Evolutionary conservation across 73 alveolate species (phyloP).

Genomic region (Effrenium voratum): DNA sequence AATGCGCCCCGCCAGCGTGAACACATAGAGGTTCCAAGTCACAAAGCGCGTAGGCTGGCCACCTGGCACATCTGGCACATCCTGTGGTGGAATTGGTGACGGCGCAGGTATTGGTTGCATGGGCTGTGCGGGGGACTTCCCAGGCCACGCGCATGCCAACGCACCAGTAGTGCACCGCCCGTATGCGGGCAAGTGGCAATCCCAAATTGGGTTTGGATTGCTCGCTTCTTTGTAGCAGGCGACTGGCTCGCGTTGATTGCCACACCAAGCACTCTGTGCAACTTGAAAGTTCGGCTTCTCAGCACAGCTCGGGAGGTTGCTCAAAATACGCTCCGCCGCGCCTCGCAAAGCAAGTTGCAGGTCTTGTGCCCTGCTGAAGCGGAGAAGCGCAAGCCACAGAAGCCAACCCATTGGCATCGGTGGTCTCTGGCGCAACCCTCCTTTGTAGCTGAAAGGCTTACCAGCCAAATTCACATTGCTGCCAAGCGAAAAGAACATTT

Average conservation of each 20-base stretch:
- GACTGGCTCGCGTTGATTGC: slow-evolving; percentile 71
- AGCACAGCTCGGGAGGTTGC: slow-evolving; percentile 72
- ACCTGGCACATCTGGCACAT: neutral
- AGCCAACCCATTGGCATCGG: too few relatives aligned
- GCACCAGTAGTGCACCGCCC: slow-evolving; percentile 58
- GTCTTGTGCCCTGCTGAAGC: too few relatives aligned
- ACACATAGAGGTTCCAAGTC: slow-evolving; percentile 84
- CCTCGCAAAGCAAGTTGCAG: too few relatives aligned
- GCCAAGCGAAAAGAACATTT: too few relatives aligned
- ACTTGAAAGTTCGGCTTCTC: slow-evolving; percentile 80
- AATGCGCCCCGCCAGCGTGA: slow-evolving; percentile 76
- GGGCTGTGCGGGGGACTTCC: too few relatives aligned
- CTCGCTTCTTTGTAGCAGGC: slow-evolving; percentile 53
- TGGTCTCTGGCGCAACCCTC: too few relatives aligned
- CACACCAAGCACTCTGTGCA: slow-evolving; percentile 85
- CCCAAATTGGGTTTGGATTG: slow-evolving; percentile 78
- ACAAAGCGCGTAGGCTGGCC: slow-evolving; percentile 63
- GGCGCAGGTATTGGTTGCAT: neutral
- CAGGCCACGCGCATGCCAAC: slow-evolving; percentile 68
- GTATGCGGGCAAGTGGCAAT: slow-evolving; percentile 63
- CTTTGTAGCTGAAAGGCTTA: too few relatives aligned
- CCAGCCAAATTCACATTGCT: too few relatives aligned
- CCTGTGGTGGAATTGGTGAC: neutral
- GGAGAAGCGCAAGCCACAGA: too few relatives aligned
- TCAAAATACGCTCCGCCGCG: too few relatives aligned